A percentile compares a stretch with the other conserved stretches of the same genome.
phyloP scores from a whole-genome alignment of 345 rosid species.

The Erucastrum elatum region DNA sequence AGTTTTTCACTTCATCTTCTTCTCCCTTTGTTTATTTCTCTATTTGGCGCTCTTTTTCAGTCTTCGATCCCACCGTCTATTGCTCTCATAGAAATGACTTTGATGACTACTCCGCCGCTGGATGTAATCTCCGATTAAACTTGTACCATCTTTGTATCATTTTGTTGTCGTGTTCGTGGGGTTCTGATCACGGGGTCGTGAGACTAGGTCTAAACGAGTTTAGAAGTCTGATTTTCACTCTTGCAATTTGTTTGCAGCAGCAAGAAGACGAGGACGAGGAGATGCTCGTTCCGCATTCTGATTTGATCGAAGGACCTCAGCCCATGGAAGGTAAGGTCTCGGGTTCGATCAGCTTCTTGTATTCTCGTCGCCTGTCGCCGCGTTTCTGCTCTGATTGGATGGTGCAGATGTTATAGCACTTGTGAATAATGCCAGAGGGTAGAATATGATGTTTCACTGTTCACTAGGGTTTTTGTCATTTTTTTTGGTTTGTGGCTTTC shows the following conservation, averaged over 20 bases:
- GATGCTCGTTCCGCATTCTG: slow-evolving; percentile 94
- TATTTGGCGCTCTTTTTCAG: slow-evolving; percentile 7
- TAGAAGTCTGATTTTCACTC: slow-evolving; percentile 20
- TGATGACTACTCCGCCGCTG: slow-evolving; percentile 78
- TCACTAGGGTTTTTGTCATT: slow-evolving; percentile 37
- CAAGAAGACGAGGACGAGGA: slow-evolving; percentile 94
- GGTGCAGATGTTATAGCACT: slow-evolving; percentile 12
- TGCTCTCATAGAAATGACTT: slow-evolving; percentile 56
- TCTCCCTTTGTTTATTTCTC: slow-evolving; percentile 14
- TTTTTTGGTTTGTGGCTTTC: slow-evolving; percentile 11
- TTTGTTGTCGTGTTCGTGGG: no score
- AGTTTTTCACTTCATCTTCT: slow-evolving; percentile 18
- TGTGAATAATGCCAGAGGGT: slow-evolving; percentile 19
- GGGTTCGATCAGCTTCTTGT: not conserved
- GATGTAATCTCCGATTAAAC: slow-evolving; percentile 53
- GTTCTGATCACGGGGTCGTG: slow-evolving; percentile 24
- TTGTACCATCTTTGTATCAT: slow-evolving; percentile 21
- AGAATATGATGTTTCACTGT: slow-evolving; percentile 22
- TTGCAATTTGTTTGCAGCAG: slow-evolving; percentile 43
- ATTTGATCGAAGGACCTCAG: slow-evolving; percentile 78
- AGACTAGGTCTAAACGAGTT: slow-evolving; percentile 19
- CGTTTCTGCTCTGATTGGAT: not conserved
- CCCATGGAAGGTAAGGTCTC: slow-evolving; percentile 76
- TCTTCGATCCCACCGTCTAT: slow-evolving; percentile 45
- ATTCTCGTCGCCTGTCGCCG: not conserved